A percentile compares a stretch with the other conserved stretches of the same genome.
Conservation (phyloP, 139 green algal species). For the Haematococcus lacustris region DNA sequence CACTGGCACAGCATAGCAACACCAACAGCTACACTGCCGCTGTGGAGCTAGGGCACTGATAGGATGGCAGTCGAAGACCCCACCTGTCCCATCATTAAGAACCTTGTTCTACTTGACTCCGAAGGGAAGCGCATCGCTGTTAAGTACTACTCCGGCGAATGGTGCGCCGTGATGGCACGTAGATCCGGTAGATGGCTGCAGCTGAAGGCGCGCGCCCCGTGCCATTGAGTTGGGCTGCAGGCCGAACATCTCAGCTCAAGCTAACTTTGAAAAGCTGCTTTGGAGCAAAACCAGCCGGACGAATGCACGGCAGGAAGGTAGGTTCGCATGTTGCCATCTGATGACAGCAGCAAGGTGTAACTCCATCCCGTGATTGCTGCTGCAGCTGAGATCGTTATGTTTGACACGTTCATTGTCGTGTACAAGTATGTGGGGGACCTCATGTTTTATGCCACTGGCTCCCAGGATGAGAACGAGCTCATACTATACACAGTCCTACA, state of each 20-base stretch:
- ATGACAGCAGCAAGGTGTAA: not conserved
- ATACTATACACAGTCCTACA: slow-evolving; percentile 80
- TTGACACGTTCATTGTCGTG: slow-evolving; percentile 89
- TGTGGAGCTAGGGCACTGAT: no score
- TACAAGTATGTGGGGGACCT: slow-evolving; percentile 96
- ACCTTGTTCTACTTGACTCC: slow-evolving; percentile 87
- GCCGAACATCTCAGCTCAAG: slow-evolving; percentile 70
- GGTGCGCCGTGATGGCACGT: slow-evolving; percentile 45
- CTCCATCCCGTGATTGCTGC: not conserved
- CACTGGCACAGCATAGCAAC: no score
- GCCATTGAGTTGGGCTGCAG: slow-evolving; percentile 34
- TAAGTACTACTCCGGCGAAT: slow-evolving; percentile 91
- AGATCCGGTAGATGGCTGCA: not conserved
- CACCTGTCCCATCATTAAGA: slow-evolving; percentile 74
- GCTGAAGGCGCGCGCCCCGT: not conserved
- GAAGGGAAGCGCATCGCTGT: slow-evolving; percentile 96
- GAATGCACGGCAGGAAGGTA: slow-evolving; percentile 88
- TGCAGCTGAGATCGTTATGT: slow-evolving; percentile 94
- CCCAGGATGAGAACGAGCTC: slow-evolving; percentile 93
- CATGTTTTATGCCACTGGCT: slow-evolving; percentile 92
- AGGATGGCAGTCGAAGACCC: slow-evolving; percentile 26
- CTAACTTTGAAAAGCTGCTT: slow-evolving; percentile 87
- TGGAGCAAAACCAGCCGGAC: slow-evolving; percentile 86
- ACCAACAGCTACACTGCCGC: no score
- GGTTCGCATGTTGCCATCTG: not conserved